These are phyloP conservation scores for Plasmodium blacklocki DNA, from an alignment of 169 alveolate genomes.

Conservation along the genomic window DNA sequence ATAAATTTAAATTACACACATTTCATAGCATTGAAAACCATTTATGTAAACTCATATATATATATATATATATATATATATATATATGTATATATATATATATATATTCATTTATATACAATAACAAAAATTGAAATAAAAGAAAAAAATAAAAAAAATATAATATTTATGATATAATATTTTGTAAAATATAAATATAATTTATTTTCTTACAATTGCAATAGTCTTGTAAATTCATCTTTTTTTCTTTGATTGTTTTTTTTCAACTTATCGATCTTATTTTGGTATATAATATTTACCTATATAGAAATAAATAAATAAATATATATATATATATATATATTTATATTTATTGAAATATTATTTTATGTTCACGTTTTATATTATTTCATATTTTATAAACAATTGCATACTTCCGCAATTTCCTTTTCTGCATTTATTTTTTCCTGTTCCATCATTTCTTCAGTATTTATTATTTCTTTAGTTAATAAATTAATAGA, in stretches of 20 bases:
- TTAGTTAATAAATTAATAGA: constrained; percentile 33
- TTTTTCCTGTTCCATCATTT: constrained; percentile 46
- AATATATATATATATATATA: not conserved
- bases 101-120: not conserved
- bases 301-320: not conserved
- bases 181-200: not conserved
- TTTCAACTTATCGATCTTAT: constrained; percentile 67
- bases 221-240: constrained; percentile 64
- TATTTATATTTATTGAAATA: not conserved
- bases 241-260: constrained; percentile 59
- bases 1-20: no score
- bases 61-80: no score
- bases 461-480: constrained; percentile 26
- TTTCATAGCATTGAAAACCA: no score
- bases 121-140: constrained; percentile 7
- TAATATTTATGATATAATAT: no score
- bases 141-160: not conserved
- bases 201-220: constrained; percentile 33
- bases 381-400: not conserved
- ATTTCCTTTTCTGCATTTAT: constrained; percentile 43
- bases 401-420: constrained; percentile 21
- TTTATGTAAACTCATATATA: no score
- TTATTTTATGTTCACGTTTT: not conserved
- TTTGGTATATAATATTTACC: constrained; percentile 57
- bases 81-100: no score